These are phyloP conservation scores for Kickxella alabastrina DNA, from an alignment of 192 early-diverging fungal species.

Conservation along the genomic window DNA sequence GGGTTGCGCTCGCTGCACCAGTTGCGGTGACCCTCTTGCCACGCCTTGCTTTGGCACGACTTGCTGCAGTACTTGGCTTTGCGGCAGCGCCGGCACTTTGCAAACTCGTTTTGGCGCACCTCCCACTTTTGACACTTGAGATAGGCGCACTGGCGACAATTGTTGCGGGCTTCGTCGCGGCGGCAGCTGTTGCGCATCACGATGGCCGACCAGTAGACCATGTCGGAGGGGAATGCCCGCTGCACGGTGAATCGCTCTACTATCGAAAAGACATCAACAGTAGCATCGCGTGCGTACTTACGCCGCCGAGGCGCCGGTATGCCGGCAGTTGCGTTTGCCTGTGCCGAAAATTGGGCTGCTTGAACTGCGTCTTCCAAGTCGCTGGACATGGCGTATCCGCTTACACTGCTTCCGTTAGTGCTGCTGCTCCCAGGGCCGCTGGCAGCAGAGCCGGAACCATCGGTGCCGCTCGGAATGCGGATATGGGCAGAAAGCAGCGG, in stretches of 20 bases:
- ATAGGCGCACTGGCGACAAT: conserved; percentile 74
- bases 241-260: conserved; percentile 72
- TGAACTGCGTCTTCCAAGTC: conserved; percentile 28
- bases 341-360: conserved; percentile 30
- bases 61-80: conserved; percentile 86
- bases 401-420: conserved; percentile 8
- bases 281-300: conserved; percentile 12
- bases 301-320: conserved; percentile 29
- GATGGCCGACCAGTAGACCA: conserved; percentile 67
- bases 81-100: conserved; percentile 82
- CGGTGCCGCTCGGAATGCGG: conserved; percentile 3
- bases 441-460: not conserved
- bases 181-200: conserved; percentile 80
- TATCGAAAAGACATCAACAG: conserved; percentile 68
- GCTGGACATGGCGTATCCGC: conserved; percentile 19
- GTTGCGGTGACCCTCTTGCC: conserved; percentile 75
- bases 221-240: conserved; percentile 58
- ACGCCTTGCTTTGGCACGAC: conserved; percentile 68
- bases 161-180: conserved; percentile 67
- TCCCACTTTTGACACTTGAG: conserved; percentile 79
- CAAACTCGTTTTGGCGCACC: conserved; percentile 68
- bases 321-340: conserved; percentile 23
- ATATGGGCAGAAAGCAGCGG: conserved; percentile 36
- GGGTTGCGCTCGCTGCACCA: conserved; percentile 67
- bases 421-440: conserved; percentile 5